Evolutionary conservation across 2,329 filamentous ascomycete genomes (phyloP).

Genomic region (Alternaria consortialis): DNA sequence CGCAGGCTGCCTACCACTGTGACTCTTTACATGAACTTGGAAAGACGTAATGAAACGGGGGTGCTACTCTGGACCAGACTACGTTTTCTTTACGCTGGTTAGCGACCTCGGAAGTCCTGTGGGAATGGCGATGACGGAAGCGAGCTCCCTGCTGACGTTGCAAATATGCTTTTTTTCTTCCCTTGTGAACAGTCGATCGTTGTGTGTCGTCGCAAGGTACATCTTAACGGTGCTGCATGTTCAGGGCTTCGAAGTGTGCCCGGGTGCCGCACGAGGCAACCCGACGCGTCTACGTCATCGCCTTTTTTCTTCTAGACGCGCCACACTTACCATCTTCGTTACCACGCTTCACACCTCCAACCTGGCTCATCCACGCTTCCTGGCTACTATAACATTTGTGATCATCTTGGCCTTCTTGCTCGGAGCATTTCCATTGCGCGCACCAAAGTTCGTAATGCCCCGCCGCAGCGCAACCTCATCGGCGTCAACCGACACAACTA

Average conservation of each 20-base stretch:
- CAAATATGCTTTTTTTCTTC: neutral
- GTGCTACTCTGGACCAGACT: neutral
- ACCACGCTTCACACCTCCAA: neutral
- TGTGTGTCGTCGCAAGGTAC: neutral
- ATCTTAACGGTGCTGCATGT: neutral
- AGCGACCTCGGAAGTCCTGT: neutral
- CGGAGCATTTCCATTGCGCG: neutral
- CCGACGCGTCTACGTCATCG: slow-evolving; percentile 22
- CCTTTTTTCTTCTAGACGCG: slow-evolving; percentile 9
- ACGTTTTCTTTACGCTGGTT: neutral
- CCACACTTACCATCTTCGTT: neutral
- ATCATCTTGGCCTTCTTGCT: neutral
- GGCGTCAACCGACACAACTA: slow-evolving; percentile 35
- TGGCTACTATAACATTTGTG: neutral
- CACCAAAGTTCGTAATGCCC: slow-evolving; percentile 36
- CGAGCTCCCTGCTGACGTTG: neutral
- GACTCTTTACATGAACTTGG: neutral
- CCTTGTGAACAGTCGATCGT: neutral
- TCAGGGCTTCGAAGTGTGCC: neutral
- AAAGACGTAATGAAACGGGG: neutral
- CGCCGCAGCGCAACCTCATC: slow-evolving; percentile 35
- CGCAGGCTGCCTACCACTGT: no score
- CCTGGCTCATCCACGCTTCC: neutral
- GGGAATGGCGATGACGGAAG: neutral
- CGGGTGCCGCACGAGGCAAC: neutral